Evolutionary conservation across 345 rosid species (phyloP).

Genomic region (Carallia brachiata): DNA sequence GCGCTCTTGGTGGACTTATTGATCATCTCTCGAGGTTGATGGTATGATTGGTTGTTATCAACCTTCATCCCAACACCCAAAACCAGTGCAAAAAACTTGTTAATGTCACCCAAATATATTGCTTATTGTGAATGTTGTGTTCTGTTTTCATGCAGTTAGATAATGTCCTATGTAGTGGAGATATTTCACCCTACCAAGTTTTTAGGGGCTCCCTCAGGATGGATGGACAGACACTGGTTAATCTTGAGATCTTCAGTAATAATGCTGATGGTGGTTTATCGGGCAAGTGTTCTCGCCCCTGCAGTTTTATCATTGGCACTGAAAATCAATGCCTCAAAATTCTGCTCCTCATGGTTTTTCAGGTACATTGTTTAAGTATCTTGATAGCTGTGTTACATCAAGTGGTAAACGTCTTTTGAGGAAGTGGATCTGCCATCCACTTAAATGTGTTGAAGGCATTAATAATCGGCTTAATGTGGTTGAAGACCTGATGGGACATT

Average conservation of each 20-base stretch:
- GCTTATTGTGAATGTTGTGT: constrained; percentile 12
- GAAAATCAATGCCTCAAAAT: neutral
- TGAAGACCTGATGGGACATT: constrained; percentile 45
- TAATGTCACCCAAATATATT: constrained; percentile 2
- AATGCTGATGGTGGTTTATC: constrained; percentile 73
- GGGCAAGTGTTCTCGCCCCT: constrained; percentile 45
- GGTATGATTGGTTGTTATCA: constrained; percentile 45
- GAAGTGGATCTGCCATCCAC: constrained; percentile 95
- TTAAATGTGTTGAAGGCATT: constrained; percentile 66
- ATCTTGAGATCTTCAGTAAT: constrained; percentile 85
- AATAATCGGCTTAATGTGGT: constrained; percentile 74
- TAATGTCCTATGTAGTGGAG: constrained; percentile 71
- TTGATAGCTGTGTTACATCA: constrained; percentile 74
- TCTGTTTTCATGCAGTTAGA: constrained; percentile 49
- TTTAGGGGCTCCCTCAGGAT: constrained; percentile 78
- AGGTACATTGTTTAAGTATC: constrained; percentile 89
- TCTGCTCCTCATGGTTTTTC: constrained; percentile 18
- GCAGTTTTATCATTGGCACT: neutral
- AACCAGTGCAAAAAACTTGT: neutral
- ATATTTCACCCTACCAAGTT: constrained; percentile 75
- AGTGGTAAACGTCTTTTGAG: constrained; percentile 86
- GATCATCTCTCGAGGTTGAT: constrained; percentile 78
- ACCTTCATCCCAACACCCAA: neutral
- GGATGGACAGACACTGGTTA: constrained; percentile 91
- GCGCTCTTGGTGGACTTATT: constrained; percentile 81